phyloP scores from a whole-genome alignment of 2,329 filamentous ascomycete species.

The Penicillium sp. region DNA sequence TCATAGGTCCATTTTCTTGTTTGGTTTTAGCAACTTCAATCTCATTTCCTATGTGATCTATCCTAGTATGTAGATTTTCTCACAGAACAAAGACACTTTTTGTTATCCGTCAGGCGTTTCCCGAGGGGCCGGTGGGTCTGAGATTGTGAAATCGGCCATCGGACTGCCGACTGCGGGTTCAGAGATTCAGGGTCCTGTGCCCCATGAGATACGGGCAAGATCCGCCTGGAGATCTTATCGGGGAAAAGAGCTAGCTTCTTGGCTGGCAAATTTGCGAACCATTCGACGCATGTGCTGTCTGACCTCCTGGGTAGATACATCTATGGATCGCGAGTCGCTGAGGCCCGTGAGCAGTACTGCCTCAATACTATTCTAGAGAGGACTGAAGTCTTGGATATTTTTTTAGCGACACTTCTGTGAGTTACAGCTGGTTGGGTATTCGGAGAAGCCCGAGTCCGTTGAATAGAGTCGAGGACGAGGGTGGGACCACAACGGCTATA shows the following conservation, averaged over 20 bases:
- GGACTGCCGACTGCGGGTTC: neutral
- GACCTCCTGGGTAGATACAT: no score
- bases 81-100: neutral
- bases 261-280: neutral
- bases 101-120: neutral
- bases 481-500: no score
- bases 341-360: no score
- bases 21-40: constrained; percentile 33
- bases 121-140: neutral
- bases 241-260: neutral
- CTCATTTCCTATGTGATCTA: constrained; percentile 14
- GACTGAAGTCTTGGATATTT: no score
- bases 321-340: no score
- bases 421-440: no score
- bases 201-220: neutral
- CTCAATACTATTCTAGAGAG: no score
- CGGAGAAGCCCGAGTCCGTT: no score
- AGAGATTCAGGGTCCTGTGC: neutral
- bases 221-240: neutral
- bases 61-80: neutral
- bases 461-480: no score
- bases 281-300: neutral
- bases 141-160: neutral
- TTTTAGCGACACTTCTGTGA: no score
- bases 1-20: constrained; percentile 27